Evolutionary conservation across 2,329 filamentous ascomycete genomes (phyloP).

Genomic region (Seiridium unicorne): DNA sequence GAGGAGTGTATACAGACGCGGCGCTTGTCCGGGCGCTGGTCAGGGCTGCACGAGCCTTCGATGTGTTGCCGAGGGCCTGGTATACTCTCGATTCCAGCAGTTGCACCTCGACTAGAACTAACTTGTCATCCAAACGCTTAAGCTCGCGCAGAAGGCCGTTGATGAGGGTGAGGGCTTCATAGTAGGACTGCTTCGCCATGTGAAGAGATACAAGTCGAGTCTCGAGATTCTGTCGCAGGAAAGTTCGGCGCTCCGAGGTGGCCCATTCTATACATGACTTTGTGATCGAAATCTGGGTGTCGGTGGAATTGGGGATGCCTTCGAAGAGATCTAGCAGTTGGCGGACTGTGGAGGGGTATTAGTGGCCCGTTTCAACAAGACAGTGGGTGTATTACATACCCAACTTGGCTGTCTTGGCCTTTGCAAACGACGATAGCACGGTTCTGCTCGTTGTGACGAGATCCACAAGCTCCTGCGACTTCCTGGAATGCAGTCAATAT

Average conservation of each 20-base stretch:
- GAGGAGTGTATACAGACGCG: conserved; percentile 95
- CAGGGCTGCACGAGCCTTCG: conserved; percentile 91
- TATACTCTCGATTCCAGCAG: conserved; percentile 96
- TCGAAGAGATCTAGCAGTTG: conserved; percentile 95
- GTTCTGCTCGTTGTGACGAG: conserved; percentile 88
- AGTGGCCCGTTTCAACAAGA: background rate
- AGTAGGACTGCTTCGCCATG: conserved; percentile 97
- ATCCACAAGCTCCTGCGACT: conserved; percentile 80
- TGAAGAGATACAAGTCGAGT: conserved; percentile 90
- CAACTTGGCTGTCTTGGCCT: conserved; percentile 97
- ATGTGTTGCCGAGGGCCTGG: conserved; percentile 93
- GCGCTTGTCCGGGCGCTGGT: conserved; percentile 94
- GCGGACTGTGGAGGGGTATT: conserved; percentile 63
- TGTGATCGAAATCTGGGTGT: conserved; percentile 91
- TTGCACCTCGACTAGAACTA: conserved; percentile 96
- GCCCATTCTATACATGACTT: conserved; percentile 99
- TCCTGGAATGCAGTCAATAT: conserved; percentile 44
- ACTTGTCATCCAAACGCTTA: conserved; percentile 97
- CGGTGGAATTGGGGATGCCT: conserved; percentile 89
- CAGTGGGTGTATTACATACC: conserved; percentile 56
- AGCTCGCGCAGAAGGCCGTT: conserved; percentile 94
- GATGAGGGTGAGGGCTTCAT: conserved; percentile 94
- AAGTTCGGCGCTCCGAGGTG: conserved; percentile 87
- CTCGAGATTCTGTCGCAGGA: conserved; percentile 97
- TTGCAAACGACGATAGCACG: conserved; percentile 92